A percentile compares a stretch with the other conserved stretches of the same genome.
Evolutionary conservation across 2,329 filamentous ascomycete species (phyloP).

Genomic region (Knufia petricola): DNA sequence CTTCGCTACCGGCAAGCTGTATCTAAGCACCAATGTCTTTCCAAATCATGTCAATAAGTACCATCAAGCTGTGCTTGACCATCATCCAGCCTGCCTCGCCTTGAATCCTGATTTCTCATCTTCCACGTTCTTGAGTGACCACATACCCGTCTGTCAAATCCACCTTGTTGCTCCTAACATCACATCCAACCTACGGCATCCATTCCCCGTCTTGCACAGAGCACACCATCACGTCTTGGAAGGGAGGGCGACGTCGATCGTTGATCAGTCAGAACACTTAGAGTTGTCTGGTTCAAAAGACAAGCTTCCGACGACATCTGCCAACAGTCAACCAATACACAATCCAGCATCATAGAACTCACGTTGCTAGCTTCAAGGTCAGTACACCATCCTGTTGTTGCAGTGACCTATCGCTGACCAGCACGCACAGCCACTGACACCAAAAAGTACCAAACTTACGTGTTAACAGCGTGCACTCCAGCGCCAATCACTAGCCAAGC

Average conservation of each 20-base stretch:
- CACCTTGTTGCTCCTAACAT: not conserved
- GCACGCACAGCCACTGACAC: not conserved
- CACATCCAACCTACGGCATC: not conserved
- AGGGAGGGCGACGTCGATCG: not conserved
- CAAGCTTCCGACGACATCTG: not conserved
- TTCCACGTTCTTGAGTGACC: slow-evolving; percentile 22
- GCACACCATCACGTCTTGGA: not conserved
- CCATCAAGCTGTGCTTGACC: not conserved
- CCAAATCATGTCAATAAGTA: not conserved
- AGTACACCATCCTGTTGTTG: not conserved
- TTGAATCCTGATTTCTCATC: slow-evolving; percentile 20
- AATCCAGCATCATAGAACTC: not conserved
- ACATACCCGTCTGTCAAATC: not conserved
- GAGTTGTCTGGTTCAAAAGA: not conserved
- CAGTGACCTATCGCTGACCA: not conserved
- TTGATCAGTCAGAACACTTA: not conserved
- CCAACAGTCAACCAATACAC: not conserved
- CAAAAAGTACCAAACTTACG: not conserved
- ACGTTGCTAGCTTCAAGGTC: not conserved
- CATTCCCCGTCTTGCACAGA: not conserved
- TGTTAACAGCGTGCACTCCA: too few species aligned
- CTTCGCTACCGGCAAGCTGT: not conserved
- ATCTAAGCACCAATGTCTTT: not conserved
- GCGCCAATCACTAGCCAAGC: too few species aligned
- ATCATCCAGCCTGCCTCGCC: slow-evolving; percentile 1